Conservation (phyloP, 2,329 filamentous ascomycete species). For the Beauveria sp. region DNA sequence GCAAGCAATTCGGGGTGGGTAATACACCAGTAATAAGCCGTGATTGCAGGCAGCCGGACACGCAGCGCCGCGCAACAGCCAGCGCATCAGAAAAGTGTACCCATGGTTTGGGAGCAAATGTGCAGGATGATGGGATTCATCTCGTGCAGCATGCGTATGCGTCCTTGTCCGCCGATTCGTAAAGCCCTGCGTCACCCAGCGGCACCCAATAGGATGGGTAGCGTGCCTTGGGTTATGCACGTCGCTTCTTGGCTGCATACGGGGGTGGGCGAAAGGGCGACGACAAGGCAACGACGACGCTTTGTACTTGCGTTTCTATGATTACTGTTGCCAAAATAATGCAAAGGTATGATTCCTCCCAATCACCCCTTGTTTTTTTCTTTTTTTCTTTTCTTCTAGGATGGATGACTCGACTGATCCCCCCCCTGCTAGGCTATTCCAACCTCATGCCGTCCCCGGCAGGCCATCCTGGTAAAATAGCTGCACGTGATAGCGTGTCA, state of each 20-base stretch:
- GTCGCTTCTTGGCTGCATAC: not conserved
- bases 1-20: not conserved
- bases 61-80: not conserved
- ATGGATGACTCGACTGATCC: conserved; percentile 7
- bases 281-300: not conserved
- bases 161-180: not conserved
- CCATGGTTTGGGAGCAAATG: not conserved
- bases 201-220: not conserved
- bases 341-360: not conserved
- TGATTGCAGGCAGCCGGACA: conserved; percentile 1
- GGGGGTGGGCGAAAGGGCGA: not conserved
- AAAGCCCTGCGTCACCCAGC: not conserved
- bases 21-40: too few species aligned
- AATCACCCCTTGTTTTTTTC: conserved; percentile 1
- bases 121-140: not conserved
- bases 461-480: not conserved
- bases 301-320: not conserved
- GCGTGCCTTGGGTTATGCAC: conserved; percentile 1
- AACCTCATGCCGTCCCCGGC: not conserved
- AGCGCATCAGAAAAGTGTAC: not conserved
- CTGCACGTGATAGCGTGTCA: conserved; percentile 6
- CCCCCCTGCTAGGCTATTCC: not conserved
- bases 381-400: not conserved
- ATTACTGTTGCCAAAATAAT: not conserved
- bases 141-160: not conserved